Evolutionary conservation across 345 rosid species (phyloP).

Genomic region (Bruguiera sexangula): DNA sequence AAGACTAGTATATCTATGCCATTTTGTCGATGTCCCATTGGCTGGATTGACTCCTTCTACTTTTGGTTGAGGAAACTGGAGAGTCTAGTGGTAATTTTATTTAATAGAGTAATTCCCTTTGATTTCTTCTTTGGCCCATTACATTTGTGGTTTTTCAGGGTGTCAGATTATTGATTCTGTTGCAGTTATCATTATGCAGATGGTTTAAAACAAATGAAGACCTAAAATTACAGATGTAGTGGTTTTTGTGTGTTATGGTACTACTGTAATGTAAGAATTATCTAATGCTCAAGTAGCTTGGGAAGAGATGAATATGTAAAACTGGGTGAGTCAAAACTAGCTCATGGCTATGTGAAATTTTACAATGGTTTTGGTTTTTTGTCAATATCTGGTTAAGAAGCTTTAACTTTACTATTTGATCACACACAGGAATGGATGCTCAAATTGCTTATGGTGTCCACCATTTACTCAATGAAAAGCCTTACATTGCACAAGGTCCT

Average conservation of each 20-base stretch:
- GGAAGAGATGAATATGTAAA: not conserved
- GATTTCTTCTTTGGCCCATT: not conserved
- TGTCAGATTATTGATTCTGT: not conserved
- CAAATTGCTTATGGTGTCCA: slow-evolving; percentile 96
- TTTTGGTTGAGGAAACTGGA: slow-evolving; percentile 1
- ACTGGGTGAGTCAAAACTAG: not conserved
- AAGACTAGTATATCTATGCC: not conserved
- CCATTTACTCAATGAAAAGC: slow-evolving; percentile 85
- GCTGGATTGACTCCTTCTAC: too few species aligned
- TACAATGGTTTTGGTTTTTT: not conserved
- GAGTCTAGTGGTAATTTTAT: not conserved
- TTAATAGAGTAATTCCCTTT: not conserved
- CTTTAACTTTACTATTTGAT: slow-evolving; percentile 13
- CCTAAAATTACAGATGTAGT: not conserved
- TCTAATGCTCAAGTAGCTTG: not conserved
- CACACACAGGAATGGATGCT: slow-evolving; percentile 83
- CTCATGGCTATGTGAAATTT: not conserved
- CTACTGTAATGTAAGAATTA: not conserved
- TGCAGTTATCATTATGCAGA: not conserved
- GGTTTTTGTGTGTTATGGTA: not conserved
- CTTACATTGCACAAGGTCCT: slow-evolving; percentile 93
- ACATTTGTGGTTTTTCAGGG: not conserved
- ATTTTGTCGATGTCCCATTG: not conserved
- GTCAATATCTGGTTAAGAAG: not conserved
- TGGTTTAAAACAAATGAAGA: not conserved